Percentiles rank a stretch among this genome's conserved stretches.
Evolutionary conservation across 805 yeast genomes (phyloP).

Genomic region (Nakazawaea ishiwadae): DNA sequence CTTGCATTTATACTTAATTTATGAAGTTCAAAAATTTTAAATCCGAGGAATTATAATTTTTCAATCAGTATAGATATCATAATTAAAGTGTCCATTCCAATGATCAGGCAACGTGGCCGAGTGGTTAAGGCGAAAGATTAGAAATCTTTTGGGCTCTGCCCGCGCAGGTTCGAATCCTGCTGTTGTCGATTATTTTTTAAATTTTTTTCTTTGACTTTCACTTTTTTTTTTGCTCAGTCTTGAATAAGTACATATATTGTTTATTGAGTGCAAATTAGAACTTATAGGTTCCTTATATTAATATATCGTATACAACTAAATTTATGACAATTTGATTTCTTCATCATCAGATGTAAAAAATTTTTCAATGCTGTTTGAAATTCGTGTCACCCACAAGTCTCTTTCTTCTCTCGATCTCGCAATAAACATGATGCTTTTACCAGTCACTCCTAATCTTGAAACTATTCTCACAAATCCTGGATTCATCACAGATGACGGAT

Average conservation of each 20-base stretch:
- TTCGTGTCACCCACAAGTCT: slow-evolving; percentile 69
- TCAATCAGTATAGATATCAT: no score
- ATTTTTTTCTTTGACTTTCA: slow-evolving; percentile 1
- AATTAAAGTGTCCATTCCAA: no score
- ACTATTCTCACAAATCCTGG: slow-evolving; percentile 37
- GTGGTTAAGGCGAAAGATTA: slow-evolving; percentile 65
- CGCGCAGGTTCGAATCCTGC: slow-evolving; percentile 72
- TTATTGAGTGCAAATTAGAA: no score
- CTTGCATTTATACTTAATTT: no score
- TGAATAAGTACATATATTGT: no score
- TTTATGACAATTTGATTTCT: slow-evolving; percentile 1
- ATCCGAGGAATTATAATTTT: no score
- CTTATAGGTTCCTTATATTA: no score
- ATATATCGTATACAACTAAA: no score
- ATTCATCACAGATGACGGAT: slow-evolving; percentile 2
- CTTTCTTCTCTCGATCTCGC: slow-evolving; percentile 79
- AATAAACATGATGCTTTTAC: slow-evolving; percentile 68
- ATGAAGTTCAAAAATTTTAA: no score
- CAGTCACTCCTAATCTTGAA: slow-evolving; percentile 58
- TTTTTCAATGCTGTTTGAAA: slow-evolving; percentile 42
- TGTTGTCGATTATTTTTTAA: slow-evolving; percentile 51
- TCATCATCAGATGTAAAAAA: slow-evolving; percentile 21
- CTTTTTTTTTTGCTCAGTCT: no score
- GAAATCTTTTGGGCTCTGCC: slow-evolving; percentile 56
- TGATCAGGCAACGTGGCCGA: slow-evolving; percentile 50